Evolutionary conservation across 306 rosid species (phyloP).

Genomic region (Vicia villosa): DNA sequence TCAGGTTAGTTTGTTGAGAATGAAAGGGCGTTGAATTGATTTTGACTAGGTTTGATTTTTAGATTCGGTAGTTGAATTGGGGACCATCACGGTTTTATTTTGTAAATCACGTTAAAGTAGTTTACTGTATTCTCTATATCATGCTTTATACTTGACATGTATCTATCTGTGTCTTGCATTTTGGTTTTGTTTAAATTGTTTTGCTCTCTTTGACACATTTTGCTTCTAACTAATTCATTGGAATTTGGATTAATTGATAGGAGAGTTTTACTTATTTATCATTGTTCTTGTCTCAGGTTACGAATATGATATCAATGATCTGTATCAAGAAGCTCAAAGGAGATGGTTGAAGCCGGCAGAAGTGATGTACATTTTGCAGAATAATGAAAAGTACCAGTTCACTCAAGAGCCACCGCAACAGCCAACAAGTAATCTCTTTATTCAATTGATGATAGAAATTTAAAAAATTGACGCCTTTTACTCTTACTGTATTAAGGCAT

Average conservation of each 20-base stretch:
- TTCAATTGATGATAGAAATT: conserved; percentile 17
- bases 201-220: not conserved
- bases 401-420: conserved; percentile 65
- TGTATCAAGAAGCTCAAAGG: conserved; percentile 72
- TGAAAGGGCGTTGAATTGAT: conserved; percentile 6
- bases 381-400: conserved; percentile 76
- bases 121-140: conserved; percentile 30
- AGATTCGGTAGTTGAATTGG: conserved; percentile 1
- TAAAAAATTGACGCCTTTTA: not conserved
- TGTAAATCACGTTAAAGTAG: conserved; percentile 14
- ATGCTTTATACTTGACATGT: not conserved
- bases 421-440: conserved; percentile 67
- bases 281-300: conserved; percentile 50
- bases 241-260: not conserved
- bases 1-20: not conserved
- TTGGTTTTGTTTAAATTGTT: conserved; percentile 13
- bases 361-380: conserved; percentile 82
- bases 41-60: conserved; percentile 37
- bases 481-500: not conserved
- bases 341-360: conserved; percentile 99
- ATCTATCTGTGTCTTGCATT: not conserved
- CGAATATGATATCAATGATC: conserved; percentile 55
- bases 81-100: conserved; percentile 35
- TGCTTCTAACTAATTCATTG: too few species aligned
- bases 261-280: conserved; percentile 5